These are phyloP conservation scores for Didymella lethalis DNA, from an alignment of 2,329 filamentous ascomycete genomes.

Conservation along the genomic window DNA sequence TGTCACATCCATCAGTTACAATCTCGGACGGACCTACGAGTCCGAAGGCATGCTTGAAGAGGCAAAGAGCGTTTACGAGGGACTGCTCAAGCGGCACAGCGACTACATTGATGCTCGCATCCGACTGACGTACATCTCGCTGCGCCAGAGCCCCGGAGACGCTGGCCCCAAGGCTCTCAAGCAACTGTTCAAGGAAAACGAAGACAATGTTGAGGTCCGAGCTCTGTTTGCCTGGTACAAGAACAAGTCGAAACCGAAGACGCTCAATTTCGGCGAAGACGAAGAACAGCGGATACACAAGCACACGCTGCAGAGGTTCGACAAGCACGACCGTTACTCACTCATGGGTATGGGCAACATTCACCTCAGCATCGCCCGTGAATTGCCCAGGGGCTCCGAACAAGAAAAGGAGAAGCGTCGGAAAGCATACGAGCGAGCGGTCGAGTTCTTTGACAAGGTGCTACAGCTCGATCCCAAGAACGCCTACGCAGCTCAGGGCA, in stretches of 20 bases:
- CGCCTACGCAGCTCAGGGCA: constrained; percentile 93
- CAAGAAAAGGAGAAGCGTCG: constrained; percentile 89
- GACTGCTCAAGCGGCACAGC: constrained; percentile 80
- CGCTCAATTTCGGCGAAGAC: constrained; percentile 83
- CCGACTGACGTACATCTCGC: constrained; percentile 86
- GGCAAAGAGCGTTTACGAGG: constrained; percentile 87
- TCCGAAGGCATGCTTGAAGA: constrained; percentile 80
- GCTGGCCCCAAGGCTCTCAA: constrained; percentile 87
- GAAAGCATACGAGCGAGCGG: constrained; percentile 85
- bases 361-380: constrained; percentile 84
- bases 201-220: constrained; percentile 87
- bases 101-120: constrained; percentile 94
- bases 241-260: constrained; percentile 84
- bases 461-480: constrained; percentile 94
- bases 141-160: constrained; percentile 80
- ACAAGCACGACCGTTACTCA: constrained; percentile 98
- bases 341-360: constrained; percentile 97
- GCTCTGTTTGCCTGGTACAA: constrained; percentile 96
- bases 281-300: constrained; percentile 94
- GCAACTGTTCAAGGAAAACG: constrained; percentile 84
- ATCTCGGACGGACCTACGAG: constrained; percentile 92
- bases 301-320: constrained; percentile 84
- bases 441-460: constrained; percentile 98
- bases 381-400: constrained; percentile 92
- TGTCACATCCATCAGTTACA: constrained; percentile 96